Evolutionary conservation across 371 early-diverging fungal genomes (phyloP).

Genomic region (Mortierella sp.): DNA sequence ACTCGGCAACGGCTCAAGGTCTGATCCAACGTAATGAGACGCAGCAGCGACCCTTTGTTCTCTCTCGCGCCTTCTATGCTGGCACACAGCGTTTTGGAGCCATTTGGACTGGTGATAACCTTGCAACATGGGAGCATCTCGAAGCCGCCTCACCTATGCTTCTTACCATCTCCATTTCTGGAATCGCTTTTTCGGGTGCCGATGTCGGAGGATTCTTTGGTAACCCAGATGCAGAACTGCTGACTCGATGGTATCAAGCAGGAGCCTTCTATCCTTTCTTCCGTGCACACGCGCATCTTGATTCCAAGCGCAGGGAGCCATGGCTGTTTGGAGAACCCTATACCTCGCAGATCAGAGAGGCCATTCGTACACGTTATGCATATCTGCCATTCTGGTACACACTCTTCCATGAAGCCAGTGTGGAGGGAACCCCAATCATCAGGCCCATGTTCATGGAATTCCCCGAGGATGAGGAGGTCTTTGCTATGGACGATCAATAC

Average conservation of each 20-base stretch:
- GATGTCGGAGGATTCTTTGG: conserved; percentile 95
- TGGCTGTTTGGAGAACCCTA: conserved; percentile 91
- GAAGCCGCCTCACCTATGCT: conserved; percentile 84
- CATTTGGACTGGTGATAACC: conserved; percentile 95
- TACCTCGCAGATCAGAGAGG: conserved; percentile 73
- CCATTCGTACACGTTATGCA: conserved; percentile 80
- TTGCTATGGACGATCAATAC: conserved; percentile 83
- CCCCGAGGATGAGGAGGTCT: conserved; percentile 78
- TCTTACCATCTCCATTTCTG: conserved; percentile 77
- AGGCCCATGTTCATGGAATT: conserved; percentile 85
- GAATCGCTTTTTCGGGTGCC: conserved; percentile 86
- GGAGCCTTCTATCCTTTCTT: conserved; percentile 93
- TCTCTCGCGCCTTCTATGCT: conserved; percentile 90
- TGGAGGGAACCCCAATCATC: conserved; percentile 80
- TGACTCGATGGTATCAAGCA: conserved; percentile 93
- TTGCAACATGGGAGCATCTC: conserved; percentile 86
- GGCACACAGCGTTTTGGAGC: conserved; percentile 90
- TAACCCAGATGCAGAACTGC: conserved; percentile 82
- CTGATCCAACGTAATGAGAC: conserved; percentile 61
- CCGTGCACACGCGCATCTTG: conserved; percentile 94
- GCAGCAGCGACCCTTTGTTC: conserved; percentile 83
- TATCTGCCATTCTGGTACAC: conserved; percentile 88
- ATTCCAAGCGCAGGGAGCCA: conserved; percentile 96
- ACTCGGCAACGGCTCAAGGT: conserved; percentile 68
- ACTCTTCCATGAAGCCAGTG: conserved; percentile 75